Conservation (phyloP, 257 asterid genomes). For the Solanum raphanifolium region DNA sequence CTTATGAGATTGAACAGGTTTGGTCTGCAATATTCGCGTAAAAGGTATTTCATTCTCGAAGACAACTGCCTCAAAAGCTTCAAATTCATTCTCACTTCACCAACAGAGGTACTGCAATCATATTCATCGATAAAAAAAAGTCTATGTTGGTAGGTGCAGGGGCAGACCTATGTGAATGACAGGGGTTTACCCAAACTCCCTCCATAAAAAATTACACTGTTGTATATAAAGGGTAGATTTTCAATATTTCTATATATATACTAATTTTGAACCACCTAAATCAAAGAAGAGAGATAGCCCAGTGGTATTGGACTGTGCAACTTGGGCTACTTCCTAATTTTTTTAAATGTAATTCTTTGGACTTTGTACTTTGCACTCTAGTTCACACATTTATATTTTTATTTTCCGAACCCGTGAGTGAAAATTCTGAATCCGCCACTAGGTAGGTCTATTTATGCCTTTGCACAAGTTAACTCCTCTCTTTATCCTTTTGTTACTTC, state of each 20-base stretch:
- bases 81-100: constrained; percentile 60
- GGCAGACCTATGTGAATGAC: background rate
- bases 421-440: too few species aligned
- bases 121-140: too few species aligned
- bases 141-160: background rate
- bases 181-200: background rate
- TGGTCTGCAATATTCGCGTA: constrained; percentile 80
- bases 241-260: too few species aligned
- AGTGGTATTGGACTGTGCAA: background rate
- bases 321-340: background rate
- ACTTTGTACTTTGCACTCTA: background rate
- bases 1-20: constrained; percentile 65
- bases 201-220: background rate
- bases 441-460: background rate
- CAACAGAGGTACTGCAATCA: constrained; percentile 33
- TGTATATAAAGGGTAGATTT: background rate
- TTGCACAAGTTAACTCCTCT: background rate
- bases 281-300: background rate
- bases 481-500: background rate
- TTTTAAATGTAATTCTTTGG: background rate
- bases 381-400: background rate
- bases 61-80: constrained; percentile 78
- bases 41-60: constrained; percentile 71
- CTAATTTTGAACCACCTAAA: background rate
- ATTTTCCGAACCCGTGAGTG: too few species aligned